Evolutionary conservation across 1,139 yeast species (phyloP), one percentile per base, ranked within the genome.

Genomic region (Scheffersomyces parashehatae): DNA sequence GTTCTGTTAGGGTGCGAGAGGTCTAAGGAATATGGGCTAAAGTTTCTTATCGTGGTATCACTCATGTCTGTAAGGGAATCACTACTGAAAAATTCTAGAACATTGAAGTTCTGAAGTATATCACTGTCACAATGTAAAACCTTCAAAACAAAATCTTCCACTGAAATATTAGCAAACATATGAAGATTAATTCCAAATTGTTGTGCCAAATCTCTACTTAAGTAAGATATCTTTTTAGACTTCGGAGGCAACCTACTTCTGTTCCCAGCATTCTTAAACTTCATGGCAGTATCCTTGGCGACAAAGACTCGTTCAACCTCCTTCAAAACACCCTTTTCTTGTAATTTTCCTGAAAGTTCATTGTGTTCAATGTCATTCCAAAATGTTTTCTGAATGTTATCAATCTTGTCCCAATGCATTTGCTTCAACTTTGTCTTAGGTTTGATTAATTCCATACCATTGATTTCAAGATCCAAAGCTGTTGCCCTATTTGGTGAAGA

Each of bases 121-220:
- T 86, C 93, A 14, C 69, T 68, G 46, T 86, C 87, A 65, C 99
- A 93, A 24, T 70, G 73, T 39, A 93, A 68, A 1, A 93, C 82
- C 59, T 83, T 85, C 10, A 51, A 40, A 3, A 89, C 81, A 38
- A 93, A 74, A 29, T 79, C 85, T 7, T 77, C 81, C 13, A 85
- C 95, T 2, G 82, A 59, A 42, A 79, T 57, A 48, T 70, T 73
- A 3, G 89, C 78, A 67, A 83, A 88, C 76, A 85, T 79, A 59
- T 93, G 98, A 46, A 93, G 69, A 56, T 91, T 90, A 58, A 93
- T 93, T 35, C 96, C 98, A 69, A 93, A 89, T 59, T 85, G 93
- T 45, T 73, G 79, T 1, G 95, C 88, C 48, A 90, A 66, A 55
- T 91, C 97, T 46, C 96, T 69, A 2, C 95, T 79, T 46, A 93